Percentiles rank a stretch among this genome's conserved stretches.
These are phyloP conservation scores for Daldinia grandis DNA, from an alignment of 495 filamentous ascomycete species.

Conservation along the genomic window DNA sequence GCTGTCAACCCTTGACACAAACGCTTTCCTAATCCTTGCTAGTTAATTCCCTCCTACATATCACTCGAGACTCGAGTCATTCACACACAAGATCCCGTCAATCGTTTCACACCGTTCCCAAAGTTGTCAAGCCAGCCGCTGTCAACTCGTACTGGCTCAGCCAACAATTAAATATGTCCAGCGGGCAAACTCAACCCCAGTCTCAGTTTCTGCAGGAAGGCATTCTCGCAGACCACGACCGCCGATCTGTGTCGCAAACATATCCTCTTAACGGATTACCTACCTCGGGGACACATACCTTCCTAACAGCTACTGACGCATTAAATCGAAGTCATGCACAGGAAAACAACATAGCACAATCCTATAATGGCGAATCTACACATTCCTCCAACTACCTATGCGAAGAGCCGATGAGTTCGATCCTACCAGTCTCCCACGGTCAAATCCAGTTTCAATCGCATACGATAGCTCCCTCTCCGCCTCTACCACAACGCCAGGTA, in stretches of 20 bases:
- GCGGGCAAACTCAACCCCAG: constrained; percentile 31
- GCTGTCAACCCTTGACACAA: constrained; percentile 27
- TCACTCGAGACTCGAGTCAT: constrained; percentile 34
- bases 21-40: constrained; percentile 43
- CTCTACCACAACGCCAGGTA: constrained; percentile 27
- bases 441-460: constrained; percentile 43
- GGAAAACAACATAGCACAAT: constrained; percentile 24
- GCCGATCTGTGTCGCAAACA: constrained; percentile 19
- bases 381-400: constrained; percentile 24
- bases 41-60: constrained; percentile 28
- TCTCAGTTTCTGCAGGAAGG: constrained; percentile 33
- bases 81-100: constrained; percentile 37
- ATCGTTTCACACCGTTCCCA: constrained; percentile 37
- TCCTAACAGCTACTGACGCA: constrained; percentile 37
- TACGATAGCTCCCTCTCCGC: constrained; percentile 43
- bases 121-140: constrained; percentile 31
- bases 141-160: constrained; percentile 23
- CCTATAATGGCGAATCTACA: constrained; percentile 22
- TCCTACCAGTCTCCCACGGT: constrained; percentile 13
- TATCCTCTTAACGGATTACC: constrained; percentile 15
- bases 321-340: constrained; percentile 39
- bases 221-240: constrained; percentile 31
- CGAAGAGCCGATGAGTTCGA: constrained; percentile 37
- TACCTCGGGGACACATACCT: constrained; percentile 22
- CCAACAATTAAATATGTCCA: constrained; percentile 35